Base-by-base conservation (phyloP, 2,329 filamentous ascomycete genomes). In the Dissoconium aciculare region DNA sequence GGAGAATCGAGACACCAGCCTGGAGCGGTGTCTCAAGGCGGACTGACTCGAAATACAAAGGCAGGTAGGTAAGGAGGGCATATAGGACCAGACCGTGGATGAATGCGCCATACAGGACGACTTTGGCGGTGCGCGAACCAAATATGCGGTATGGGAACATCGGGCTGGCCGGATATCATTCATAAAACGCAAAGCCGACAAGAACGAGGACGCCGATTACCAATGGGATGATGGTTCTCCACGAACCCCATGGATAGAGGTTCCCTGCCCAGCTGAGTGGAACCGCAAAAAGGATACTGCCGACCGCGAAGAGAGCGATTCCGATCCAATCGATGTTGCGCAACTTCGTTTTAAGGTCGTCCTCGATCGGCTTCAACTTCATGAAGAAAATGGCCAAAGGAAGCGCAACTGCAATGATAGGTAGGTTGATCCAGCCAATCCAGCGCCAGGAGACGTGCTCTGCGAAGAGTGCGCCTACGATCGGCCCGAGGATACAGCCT, bases 361-460 rank as follows among this genome's bases (percentile, higher is more conserved):
- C 11, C 14, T 15, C 12, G 23, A 26, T 15, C 17, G 23, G 15
- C 17, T 25, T 13, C 14, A 32, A 15, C 10, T 15, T 15, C n/a
- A 32, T 21, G 15, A 17, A 32, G 15, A 32, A 32, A n/a, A 26
- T 8, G 5, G 27, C 14, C 13, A 32, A 25, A 12, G 15, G 10
- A 3, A 25, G 15, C 12, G 14, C 23, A 10, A 32, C 15, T 15
- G 14, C 21, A 11, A 27, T 26, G 5, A 32, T 11, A 17, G 30
- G 30, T 4, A 32, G 30, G 13, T 32, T 32, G 30, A 27, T 27
- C 30, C 30, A 32, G 15, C 30, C 30, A n/a, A 27, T 11, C 30
- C 21, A 27, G 10, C 30, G 26, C 30, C 30, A 32, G 21, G 13
- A 15, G 15, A 11, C 23, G 23, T 26, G 15, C n/a, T n/a, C n/a